phyloP scores from a whole-genome alignment of 1,284 basidiomycete species.

The Marasmius fiardii region DNA sequence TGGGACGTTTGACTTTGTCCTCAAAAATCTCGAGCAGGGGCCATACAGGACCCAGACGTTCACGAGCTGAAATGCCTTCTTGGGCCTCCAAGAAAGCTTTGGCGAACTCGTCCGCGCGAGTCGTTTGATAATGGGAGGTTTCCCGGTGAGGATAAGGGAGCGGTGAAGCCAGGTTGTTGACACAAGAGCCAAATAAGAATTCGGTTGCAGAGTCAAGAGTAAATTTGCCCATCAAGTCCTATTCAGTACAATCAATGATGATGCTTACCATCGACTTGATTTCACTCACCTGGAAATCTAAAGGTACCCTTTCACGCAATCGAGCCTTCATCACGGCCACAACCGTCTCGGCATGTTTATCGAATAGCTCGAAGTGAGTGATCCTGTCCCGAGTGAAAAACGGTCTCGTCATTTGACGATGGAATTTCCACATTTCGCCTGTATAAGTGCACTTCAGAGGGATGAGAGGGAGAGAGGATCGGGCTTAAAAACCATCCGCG shows the following conservation, averaged over 20 bases:
- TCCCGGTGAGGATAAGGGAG: constrained; percentile 31
- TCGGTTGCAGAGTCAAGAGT: constrained; percentile 45
- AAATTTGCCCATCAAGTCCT: constrained; percentile 40
- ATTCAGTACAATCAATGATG: background rate
- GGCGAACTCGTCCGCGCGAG: constrained; percentile 28
- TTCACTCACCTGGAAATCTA: constrained; percentile 46
- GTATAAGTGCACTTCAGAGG: background rate
- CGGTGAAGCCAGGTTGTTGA: constrained; percentile 32
- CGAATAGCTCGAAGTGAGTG: constrained; percentile 52
- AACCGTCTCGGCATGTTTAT: constrained; percentile 39
- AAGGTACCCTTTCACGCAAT: constrained; percentile 19
- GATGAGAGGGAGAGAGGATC: background rate
- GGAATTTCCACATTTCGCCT: constrained; percentile 57
- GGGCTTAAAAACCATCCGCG: constrained; percentile 41
- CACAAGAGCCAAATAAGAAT: constrained; percentile 41
- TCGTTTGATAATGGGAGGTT: constrained; percentile 20
- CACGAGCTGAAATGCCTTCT: constrained; percentile 24
- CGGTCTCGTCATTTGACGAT: constrained; percentile 55
- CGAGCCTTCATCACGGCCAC: constrained; percentile 21
- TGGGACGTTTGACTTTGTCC: constrained; percentile 29
- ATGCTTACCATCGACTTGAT: too few relatives aligned
- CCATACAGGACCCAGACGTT: constrained; percentile 33
- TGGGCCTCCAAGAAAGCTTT: constrained; percentile 26
- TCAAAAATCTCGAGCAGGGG: constrained; percentile 34
- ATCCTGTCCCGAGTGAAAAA: constrained; percentile 53